phyloP scores from a whole-genome alignment of 805 yeast species.

The Jamesozyma hellenica region DNA sequence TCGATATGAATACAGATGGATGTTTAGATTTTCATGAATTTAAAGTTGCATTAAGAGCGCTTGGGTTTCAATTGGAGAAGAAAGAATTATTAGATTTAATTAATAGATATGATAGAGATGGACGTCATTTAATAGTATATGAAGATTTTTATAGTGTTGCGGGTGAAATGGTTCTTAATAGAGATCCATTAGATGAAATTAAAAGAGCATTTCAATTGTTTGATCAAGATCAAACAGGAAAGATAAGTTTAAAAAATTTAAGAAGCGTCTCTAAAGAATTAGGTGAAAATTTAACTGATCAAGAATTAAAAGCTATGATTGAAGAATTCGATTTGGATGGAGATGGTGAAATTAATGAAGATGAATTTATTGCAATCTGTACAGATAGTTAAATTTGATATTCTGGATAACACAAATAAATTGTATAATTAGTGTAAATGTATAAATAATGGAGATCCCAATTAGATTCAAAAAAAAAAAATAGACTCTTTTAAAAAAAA shows the following conservation, averaged over 20 bases:
- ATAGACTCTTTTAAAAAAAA: too few species aligned
- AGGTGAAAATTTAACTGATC: conserved; percentile 87
- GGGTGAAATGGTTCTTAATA: conserved; percentile 68
- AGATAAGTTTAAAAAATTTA: conserved; percentile 69
- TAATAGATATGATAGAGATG: conserved; percentile 66
- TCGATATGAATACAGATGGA: conserved; percentile 90
- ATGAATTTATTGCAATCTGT: conserved; percentile 83
- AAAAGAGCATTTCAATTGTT: conserved; percentile 80
- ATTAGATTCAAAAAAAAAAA: too few species aligned
- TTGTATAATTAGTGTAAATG: background rate
- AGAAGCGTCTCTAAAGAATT: conserved; percentile 85
- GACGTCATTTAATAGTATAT: conserved; percentile 59
- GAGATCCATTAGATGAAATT: conserved; percentile 92
- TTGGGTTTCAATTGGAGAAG: conserved; percentile 78
- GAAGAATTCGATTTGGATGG: conserved; percentile 94
- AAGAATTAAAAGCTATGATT: conserved; percentile 91
- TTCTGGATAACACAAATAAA: background rate
- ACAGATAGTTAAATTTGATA: conserved; percentile 44
- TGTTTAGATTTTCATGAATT: conserved; percentile 84
- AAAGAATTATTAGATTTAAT: conserved; percentile 67
- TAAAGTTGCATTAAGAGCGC: conserved; percentile 86
- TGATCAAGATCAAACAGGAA: conserved; percentile 83
- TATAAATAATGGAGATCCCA: too few species aligned
- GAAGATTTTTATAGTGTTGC: conserved; percentile 68
- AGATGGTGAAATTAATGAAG: conserved; percentile 88